These are phyloP conservation scores for Pleoardoris graminearum DNA, from an alignment of 2,329 filamentous ascomycete genomes.

Conservation along the genomic window DNA sequence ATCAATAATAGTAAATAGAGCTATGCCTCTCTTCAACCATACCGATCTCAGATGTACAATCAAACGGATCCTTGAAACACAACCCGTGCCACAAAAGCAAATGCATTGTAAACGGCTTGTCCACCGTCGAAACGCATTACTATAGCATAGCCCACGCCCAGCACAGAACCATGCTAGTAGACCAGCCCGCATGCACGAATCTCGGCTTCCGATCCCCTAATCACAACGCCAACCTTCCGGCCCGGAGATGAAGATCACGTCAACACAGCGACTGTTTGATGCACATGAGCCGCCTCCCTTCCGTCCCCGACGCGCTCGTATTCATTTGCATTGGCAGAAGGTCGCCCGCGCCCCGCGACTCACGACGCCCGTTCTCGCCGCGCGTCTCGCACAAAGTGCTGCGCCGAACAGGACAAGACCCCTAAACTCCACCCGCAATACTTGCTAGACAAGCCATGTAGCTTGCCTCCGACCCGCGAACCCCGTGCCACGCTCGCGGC, in stretches of 20 bases:
- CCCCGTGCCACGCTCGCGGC: background rate
- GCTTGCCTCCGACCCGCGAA: background rate
- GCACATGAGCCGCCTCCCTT: background rate
- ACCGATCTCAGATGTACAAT: no score
- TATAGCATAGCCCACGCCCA: background rate
- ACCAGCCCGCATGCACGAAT: background rate
- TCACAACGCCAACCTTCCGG: background rate
- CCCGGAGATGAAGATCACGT: background rate
- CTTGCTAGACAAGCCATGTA: no score
- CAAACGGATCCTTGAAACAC: no score
- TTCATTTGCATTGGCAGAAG: background rate
- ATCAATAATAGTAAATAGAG: background rate
- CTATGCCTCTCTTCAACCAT: no score
- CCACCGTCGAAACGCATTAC: background rate
- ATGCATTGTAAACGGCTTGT: background rate
- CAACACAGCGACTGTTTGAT: background rate
- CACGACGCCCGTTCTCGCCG: background rate
- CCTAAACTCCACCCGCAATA: no score
- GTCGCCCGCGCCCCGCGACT: background rate
- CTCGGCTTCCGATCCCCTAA: background rate
- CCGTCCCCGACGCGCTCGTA: background rate
- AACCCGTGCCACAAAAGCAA: conserved; percentile 1
- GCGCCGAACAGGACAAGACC: no score
- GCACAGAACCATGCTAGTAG: background rate
- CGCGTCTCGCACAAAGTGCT: no score